Conservation (phyloP, 345 rosid genomes). For the Salix exigua region DNA sequence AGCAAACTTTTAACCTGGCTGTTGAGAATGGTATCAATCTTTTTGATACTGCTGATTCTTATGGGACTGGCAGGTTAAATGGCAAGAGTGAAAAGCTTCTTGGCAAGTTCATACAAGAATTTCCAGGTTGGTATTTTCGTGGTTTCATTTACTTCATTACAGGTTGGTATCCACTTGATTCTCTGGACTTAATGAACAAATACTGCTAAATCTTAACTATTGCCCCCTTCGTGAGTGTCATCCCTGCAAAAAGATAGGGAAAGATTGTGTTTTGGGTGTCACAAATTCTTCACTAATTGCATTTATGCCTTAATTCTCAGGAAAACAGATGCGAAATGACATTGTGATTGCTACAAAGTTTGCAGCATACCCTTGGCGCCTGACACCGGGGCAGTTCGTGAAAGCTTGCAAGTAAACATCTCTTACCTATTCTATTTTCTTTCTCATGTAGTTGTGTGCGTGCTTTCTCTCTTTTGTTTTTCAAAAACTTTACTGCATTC, state of each 20-base stretch:
- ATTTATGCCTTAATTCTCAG: conserved; percentile 34
- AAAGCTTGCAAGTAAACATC: conserved; percentile 74
- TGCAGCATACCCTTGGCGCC: conserved; percentile 96
- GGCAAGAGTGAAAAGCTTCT: conserved; percentile 91
- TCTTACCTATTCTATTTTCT: neutral
- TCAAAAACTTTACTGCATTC: neutral
- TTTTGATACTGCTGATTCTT: conserved; percentile 93
- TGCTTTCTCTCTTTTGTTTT: neutral
- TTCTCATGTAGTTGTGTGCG: neutral
- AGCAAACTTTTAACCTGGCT: conserved; percentile 66
- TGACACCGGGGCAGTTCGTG: conserved; percentile 84
- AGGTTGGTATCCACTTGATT: neutral
- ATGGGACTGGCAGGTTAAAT: conserved; percentile 77
- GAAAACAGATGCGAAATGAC: conserved; percentile 37
- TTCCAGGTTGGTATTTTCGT: conserved; percentile 37
- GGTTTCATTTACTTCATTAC: neutral
- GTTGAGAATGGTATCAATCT: conserved; percentile 73
- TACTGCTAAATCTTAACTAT: too few relatives aligned
- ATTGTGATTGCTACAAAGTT: conserved; percentile 86
- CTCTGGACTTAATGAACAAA: neutral
- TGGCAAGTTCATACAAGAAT: conserved; percentile 69
- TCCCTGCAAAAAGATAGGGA: neutral
- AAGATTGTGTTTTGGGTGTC: neutral
- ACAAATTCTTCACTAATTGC: neutral
- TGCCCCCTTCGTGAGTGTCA: too few relatives aligned